phyloP scores from a whole-genome alignment of 2,329 filamentous ascomycete genomes.

The Achaetomium macrosporum region DNA sequence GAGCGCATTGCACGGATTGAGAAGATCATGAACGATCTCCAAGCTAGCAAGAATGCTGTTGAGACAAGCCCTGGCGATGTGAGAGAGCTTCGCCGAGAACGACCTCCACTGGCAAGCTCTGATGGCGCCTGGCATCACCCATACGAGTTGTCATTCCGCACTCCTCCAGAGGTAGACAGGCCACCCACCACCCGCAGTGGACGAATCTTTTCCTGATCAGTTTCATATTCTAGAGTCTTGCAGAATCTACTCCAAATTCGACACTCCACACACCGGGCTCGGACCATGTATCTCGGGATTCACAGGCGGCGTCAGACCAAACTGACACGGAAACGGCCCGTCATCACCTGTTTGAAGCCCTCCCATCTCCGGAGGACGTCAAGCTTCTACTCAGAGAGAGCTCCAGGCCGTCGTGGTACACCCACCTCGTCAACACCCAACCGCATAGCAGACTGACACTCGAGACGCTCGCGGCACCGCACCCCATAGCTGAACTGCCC shows the following conservation, averaged over 20 bases:
- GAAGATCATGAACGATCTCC: background rate
- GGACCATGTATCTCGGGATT: background rate
- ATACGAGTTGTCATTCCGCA: background rate
- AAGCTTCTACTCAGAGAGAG: background rate
- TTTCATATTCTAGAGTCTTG: background rate
- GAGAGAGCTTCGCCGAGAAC: no score
- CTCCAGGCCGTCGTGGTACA: background rate
- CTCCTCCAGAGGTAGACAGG: background rate
- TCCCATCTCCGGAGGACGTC: conserved; percentile 8
- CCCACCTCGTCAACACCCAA: background rate
- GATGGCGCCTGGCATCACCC: no score
- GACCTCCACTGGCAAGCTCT: no score
- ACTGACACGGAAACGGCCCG: background rate
- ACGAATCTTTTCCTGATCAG: background rate
- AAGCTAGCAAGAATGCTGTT: background rate
- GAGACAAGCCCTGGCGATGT: no score
- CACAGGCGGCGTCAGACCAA: background rate
- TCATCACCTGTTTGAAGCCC: background rate
- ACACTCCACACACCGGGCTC: background rate
- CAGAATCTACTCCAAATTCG: background rate
- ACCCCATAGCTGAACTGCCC: background rate
- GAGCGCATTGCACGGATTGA: background rate
- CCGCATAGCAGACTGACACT: conserved; percentile 1
- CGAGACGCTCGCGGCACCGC: conserved; percentile 1
- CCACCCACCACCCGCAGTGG: background rate